Percentiles rank a stretch among this genome's conserved stretches.
These are phyloP conservation scores for Hamamelis virginiana DNA, from an alignment of 164 flowering plant genomes.

Conservation along the genomic window DNA sequence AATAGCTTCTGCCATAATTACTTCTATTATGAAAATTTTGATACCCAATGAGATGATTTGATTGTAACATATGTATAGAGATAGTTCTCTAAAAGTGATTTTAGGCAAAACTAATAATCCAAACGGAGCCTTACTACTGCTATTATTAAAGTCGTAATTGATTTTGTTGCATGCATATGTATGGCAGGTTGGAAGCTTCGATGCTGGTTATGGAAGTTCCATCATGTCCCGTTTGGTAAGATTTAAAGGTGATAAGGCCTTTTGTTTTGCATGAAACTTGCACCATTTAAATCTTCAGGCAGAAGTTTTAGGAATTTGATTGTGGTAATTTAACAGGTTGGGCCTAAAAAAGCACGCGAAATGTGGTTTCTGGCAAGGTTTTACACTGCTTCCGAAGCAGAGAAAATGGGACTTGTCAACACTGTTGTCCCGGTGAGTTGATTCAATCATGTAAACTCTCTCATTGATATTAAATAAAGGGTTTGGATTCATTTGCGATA, in stretches of 20 bases:
- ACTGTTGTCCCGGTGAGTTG: conserved; percentile 84
- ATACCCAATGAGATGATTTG: no score
- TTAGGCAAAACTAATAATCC: no score
- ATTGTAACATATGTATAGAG: no score
- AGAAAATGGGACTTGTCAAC: conserved; percentile 94
- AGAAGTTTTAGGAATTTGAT: background rate
- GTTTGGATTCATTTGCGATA: no score
- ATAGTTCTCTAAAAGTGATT: no score
- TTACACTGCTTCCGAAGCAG: conserved; percentile 84
- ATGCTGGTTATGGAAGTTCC: conserved; percentile 97
- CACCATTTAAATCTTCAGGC: no score
- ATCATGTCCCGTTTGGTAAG: conserved; percentile 96
- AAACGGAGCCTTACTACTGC: no score
- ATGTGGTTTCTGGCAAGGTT: conserved; percentile 94
- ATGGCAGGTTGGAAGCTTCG: conserved; percentile 95
- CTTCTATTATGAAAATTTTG: no score
- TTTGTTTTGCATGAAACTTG: background rate
- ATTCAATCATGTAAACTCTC: no score
- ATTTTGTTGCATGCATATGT: conserved; percentile 1
- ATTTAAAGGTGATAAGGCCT: background rate
- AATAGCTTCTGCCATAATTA: no score
- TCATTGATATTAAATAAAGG: no score
- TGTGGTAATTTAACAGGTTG: conserved; percentile 57
- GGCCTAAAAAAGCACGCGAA: conserved; percentile 94
- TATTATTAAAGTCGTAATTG: no score